Percentiles rank a stretch among this genome's conserved stretches.
Evolutionary conservation across 2,329 filamentous ascomycete species (phyloP).

Genomic region (Fulvia fulva): DNA sequence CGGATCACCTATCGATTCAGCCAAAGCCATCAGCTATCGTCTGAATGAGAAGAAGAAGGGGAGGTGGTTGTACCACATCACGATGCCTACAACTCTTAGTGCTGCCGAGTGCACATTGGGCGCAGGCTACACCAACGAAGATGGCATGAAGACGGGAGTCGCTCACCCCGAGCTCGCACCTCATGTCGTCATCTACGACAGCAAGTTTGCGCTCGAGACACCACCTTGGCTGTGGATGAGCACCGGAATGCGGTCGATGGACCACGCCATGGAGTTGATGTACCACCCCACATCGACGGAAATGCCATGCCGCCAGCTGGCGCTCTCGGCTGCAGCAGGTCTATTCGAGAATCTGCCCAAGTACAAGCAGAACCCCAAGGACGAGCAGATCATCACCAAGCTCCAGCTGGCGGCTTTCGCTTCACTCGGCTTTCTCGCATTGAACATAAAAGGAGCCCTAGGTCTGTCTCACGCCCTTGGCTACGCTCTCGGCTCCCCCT

Average conservation of each 20-base stretch:
- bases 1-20: conserved; percentile 52
- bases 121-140: conserved; percentile 49
- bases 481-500: conserved; percentile 54
- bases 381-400: conserved; percentile 48
- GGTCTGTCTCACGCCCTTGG: conserved; percentile 43
- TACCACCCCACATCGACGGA: conserved; percentile 52
- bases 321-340: conserved; percentile 42
- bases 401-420: conserved; percentile 53
- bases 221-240: conserved; percentile 48
- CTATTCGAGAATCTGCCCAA: conserved; percentile 48
- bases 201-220: conserved; percentile 49
- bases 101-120: conserved; percentile 54
- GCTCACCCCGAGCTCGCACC: conserved; percentile 42
- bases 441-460: conserved; percentile 49
- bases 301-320: conserved; percentile 47
- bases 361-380: conserved; percentile 44
- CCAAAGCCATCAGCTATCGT: conserved; percentile 46
- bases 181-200: conserved; percentile 52
- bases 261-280: conserved; percentile 52
- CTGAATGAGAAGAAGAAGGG: conserved; percentile 37
- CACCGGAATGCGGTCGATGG: conserved; percentile 52
- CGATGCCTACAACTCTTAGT: conserved; percentile 49
- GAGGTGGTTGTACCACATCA: conserved; percentile 44
- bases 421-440: conserved; percentile 48
- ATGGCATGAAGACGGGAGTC: conserved; percentile 50